phyloP scores from a whole-genome alignment of 306 rosid species.

The Phaseolus lunatus region DNA sequence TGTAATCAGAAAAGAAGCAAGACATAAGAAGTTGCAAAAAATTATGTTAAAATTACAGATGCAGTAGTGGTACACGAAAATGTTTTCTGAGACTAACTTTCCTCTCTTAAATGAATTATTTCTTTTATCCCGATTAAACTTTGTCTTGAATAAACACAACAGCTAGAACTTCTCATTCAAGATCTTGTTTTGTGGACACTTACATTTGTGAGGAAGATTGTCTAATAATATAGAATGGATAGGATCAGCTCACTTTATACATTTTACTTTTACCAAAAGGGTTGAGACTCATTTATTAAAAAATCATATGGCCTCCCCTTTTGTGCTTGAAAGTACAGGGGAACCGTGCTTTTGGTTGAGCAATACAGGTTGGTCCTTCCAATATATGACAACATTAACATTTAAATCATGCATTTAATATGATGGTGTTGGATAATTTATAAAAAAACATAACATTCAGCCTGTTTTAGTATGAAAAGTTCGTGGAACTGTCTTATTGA shows the following conservation, averaged over 20 bases:
- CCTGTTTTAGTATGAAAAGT: not conserved
- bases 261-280: not conserved
- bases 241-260: not conserved
- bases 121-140: slow-evolving; percentile 4
- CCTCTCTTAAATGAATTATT: not conserved
- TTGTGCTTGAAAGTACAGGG: not conserved
- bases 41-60: slow-evolving; percentile 5
- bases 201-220: not conserved
- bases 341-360: not conserved
- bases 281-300: not conserved
- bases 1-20: slow-evolving; percentile 23
- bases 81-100: slow-evolving; percentile 7
- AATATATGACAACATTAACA: not conserved
- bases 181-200: not conserved
- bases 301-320: not conserved
- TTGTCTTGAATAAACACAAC: not conserved
- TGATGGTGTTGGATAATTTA: not conserved
- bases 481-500: not conserved
- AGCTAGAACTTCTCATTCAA: slow-evolving; percentile 15
- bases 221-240: not conserved
- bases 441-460: not conserved
- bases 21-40: not conserved
- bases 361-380: not conserved
- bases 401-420: not conserved
- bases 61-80: slow-evolving; percentile 1